Conservation (phyloP, 1,284 basidiomycete genomes). For the Leccinum insigne region DNA sequence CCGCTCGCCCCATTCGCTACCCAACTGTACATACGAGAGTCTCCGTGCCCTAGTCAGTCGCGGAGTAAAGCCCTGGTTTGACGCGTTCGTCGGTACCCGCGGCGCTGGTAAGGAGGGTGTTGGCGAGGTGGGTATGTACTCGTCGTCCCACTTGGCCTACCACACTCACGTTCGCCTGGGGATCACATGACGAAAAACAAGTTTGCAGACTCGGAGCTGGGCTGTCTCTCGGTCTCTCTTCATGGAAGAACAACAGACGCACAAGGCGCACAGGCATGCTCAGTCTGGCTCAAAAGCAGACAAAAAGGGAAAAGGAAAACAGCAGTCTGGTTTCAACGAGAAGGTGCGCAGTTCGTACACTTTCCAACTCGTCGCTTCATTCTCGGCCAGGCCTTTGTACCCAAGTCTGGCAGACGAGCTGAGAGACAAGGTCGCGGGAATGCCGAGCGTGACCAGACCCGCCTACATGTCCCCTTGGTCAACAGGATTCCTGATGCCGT, state of each 20-base stretch:
- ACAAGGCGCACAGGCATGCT: slow-evolving; percentile 73
- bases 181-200: too few species aligned
- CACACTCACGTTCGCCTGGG: too few species aligned
- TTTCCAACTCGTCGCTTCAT: neutral
- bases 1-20: too few species aligned
- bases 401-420: slow-evolving; percentile 85
- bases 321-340: slow-evolving; percentile 83
- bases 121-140: too few species aligned
- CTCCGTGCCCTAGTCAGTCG: too few species aligned
- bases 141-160: too few species aligned
- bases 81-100: too few species aligned
- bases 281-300: slow-evolving; percentile 62
- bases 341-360: slow-evolving; percentile 55
- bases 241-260: slow-evolving; percentile 53
- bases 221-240: neutral
- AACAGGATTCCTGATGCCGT: slow-evolving; percentile 92
- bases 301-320: slow-evolving; percentile 77
- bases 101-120: too few species aligned
- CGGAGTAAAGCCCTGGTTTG: too few species aligned
- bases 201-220: too few species aligned
- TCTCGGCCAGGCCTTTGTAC: slow-evolving; percentile 82
- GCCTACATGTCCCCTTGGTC: slow-evolving; percentile 95
- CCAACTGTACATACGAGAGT: too few species aligned
- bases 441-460: slow-evolving; percentile 33
- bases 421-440: slow-evolving; percentile 64